Base-by-base conservation (phyloP, 495 filamentous ascomycete genomes). In the Penicillium diatomitis region DNA sequence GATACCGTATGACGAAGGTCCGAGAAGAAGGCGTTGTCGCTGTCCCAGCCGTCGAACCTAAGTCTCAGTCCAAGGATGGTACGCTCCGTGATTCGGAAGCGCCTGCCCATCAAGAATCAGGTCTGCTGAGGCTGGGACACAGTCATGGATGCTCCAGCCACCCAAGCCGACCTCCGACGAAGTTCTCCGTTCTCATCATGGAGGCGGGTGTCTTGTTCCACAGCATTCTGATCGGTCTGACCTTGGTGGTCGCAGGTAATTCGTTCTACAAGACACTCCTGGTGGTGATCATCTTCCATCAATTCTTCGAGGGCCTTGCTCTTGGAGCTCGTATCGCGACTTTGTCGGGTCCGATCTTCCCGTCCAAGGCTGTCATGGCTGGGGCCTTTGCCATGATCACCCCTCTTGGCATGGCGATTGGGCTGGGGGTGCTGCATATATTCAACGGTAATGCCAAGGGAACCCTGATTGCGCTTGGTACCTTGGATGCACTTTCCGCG, bases 181-280 rank as follows among this genome's bases (percentile, higher is more conserved):
- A 80, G 46, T 65, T 85, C 36, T 77, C 74, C 33, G 78, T 85
- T 6, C 41, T 74, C 9, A 78, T 87, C 12, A 76, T 87, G 55
- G 84, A 87, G 66, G 72, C 76, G 4, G 84, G 84, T n/a, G 75
- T 87, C 33, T 71, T 87, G 49, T 86, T 87, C 63, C 83, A 87
- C 66, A 85, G 81, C 2, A 73, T 86, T 12, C 56, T 68, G 32
- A 67, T 69, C 41, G 66, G 66, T 6, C 40, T 69, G 4, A 69
- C 66, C 0, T 55, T 69, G 4, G 66, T 69, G 6, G 66, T 69
- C 4, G 66, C 66, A 3, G 64, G 66, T 5, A 64, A 69, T 58
- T 67, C 63, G 7, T 68, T 68, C 32, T 90, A 89, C 59, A 73
- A 79, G 49, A 82, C 87, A 1, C 81, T 90, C 42, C 66, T 90